These are phyloP conservation scores for Apiotrichum brassicae DNA, from an alignment of 1,284 basidiomycete species.

Conservation along the genomic window DNA sequence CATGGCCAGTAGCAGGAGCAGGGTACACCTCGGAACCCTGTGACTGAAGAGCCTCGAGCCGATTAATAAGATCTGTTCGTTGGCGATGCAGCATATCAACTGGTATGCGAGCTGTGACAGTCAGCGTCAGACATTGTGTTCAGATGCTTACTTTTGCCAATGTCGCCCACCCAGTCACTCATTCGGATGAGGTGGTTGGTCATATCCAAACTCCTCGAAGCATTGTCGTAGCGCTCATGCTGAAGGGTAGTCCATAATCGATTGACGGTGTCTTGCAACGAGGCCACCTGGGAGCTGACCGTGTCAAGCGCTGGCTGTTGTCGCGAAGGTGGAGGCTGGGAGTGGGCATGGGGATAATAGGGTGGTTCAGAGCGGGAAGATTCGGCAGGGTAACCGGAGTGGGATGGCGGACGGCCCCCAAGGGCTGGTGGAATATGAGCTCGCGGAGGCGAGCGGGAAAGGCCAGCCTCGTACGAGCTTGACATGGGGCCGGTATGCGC, in stretches of 20 bases:
- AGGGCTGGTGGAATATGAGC: neutral
- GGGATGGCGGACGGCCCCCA: neutral
- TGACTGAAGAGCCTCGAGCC: constrained; percentile 1
- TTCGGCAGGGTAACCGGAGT: constrained; percentile 3
- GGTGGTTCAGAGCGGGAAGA: constrained; percentile 21
- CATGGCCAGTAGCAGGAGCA: neutral
- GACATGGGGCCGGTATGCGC: neutral
- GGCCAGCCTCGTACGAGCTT: neutral
- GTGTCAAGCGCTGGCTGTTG: constrained; percentile 15
- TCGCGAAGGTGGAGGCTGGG: constrained; percentile 11
- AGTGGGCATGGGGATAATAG: constrained; percentile 12
- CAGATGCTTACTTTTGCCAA: neutral
- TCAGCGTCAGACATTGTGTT: neutral
- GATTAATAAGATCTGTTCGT: constrained; percentile 1
- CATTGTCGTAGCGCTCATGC: constrained; percentile 29
- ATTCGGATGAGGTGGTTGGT: constrained; percentile 32
- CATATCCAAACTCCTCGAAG: constrained; percentile 26
- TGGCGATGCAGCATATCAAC: constrained; percentile 3
- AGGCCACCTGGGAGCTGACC: constrained; percentile 21
- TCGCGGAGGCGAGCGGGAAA: neutral
- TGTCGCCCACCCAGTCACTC: constrained; percentile 12
- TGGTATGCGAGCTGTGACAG: neutral
- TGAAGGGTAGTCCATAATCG: constrained; percentile 24
- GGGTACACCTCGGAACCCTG: neutral
- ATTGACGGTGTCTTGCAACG: constrained; percentile 30